Conservation (phyloP, 805 yeast genomes). For the Zygoascus flipseniorum region DNA sequence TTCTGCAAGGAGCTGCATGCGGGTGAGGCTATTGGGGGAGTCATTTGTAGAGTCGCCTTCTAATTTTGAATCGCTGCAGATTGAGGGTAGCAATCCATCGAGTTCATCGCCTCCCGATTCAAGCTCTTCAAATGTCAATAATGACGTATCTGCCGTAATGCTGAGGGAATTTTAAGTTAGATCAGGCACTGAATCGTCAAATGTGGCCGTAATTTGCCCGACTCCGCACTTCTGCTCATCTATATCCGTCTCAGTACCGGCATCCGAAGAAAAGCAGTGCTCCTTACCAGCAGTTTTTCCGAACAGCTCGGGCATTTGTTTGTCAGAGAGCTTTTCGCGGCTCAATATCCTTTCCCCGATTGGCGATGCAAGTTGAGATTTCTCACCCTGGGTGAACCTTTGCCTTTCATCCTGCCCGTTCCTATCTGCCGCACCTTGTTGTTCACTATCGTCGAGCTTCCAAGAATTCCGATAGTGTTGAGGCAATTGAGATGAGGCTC, state of each 20-base stretch:
- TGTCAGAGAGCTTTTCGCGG: too few species aligned
- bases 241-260: not conserved
- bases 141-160: not conserved
- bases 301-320: too few species aligned
- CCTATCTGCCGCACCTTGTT: too few species aligned
- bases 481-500: too few species aligned
- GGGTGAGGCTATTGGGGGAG: too few species aligned
- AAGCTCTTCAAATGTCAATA: not conserved
- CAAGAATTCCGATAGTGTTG: too few species aligned
- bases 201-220: not conserved
- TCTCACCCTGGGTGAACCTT: too few species aligned
- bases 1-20: not conserved
- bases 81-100: not conserved
- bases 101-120: not conserved
- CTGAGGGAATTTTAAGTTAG: not conserved
- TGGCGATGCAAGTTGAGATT: too few species aligned
- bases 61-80: not conserved
- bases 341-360: too few species aligned
- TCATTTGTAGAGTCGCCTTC: too few species aligned
- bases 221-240: not conserved
- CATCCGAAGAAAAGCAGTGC: not conserved
- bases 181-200: not conserved
- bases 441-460: too few species aligned
- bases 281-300: not conserved
- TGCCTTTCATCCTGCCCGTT: too few species aligned